Conservation (phyloP, 2,329 filamentous ascomycete species). For the Paracorniculantispora psalliotae region DNA sequence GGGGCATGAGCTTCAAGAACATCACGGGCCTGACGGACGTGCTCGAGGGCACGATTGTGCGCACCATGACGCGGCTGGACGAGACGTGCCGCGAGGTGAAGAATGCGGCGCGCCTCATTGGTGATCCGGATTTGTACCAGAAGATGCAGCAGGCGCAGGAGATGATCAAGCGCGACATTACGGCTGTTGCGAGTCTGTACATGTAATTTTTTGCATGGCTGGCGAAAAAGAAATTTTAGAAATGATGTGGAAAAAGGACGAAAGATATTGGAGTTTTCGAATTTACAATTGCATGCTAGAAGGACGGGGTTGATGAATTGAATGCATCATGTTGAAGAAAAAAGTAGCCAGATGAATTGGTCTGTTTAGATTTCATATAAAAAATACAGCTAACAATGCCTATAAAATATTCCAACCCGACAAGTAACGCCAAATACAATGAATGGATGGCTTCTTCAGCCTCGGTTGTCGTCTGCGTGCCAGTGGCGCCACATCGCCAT, state of each 20-base stretch:
- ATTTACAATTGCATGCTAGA: not conserved
- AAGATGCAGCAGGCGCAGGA: conserved; percentile 99
- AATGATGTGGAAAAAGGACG: not conserved
- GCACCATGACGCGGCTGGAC: conserved; percentile 88
- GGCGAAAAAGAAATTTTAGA: too few species aligned
- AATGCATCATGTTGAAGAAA: not conserved
- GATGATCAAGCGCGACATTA: conserved; percentile 94
- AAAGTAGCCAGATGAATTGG: not conserved
- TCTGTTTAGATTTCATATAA: conserved; percentile 6
- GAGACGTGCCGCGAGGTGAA: conserved; percentile 97
- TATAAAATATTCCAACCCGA: not conserved
- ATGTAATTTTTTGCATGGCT: conserved; percentile 49
- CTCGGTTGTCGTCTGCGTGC: not conserved
- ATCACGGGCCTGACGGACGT: conserved; percentile 96
- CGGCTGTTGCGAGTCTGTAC: conserved; percentile 81
- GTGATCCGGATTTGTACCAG: conserved; percentile 84
- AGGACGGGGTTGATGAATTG: not conserved
- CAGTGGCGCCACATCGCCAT: too few species aligned
- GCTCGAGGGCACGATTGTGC: conserved; percentile 92
- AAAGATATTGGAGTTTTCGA: not conserved
- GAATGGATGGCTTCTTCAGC: not conserved
- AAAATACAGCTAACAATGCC: not conserved
- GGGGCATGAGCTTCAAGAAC: conserved; percentile 96
- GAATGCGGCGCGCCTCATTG: conserved; percentile 91
- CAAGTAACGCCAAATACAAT: conserved; percentile 7